Evolutionary conservation across 495 filamentous ascomycete genomes (phyloP).

Genomic region (Xylaria acuta): DNA sequence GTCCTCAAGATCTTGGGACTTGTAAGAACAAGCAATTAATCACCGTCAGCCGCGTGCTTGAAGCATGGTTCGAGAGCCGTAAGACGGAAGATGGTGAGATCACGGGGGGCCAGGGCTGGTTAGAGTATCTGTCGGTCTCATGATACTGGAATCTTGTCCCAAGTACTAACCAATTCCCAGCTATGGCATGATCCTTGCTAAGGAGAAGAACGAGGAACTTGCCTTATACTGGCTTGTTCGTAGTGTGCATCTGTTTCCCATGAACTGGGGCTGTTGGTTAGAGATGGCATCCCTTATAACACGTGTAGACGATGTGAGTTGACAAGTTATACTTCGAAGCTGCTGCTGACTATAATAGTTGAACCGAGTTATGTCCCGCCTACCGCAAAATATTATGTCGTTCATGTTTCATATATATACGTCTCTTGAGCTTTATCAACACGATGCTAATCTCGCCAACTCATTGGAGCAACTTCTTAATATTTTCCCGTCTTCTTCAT

Average conservation of each 20-base stretch:
- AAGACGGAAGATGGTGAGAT: conserved; percentile 61
- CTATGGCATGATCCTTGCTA: conserved; percentile 88
- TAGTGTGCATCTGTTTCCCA: conserved; percentile 85
- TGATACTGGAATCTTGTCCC: neutral
- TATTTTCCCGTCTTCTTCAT: conserved; percentile 86
- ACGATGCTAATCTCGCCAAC: conserved; percentile 71
- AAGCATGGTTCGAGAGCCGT: conserved; percentile 75
- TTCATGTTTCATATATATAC: conserved; percentile 91
- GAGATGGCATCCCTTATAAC: conserved; percentile 81
- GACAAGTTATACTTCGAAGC: neutral
- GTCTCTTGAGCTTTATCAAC: conserved; percentile 89
- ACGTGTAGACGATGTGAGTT: conserved; percentile 77
- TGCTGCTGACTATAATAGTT: conserved; percentile 45
- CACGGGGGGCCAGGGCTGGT: conserved; percentile 78
- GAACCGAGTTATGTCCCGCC: conserved; percentile 57
- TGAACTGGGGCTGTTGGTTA: conserved; percentile 97
- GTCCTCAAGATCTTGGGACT: conserved; percentile 83
- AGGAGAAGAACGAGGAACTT: conserved; percentile 84
- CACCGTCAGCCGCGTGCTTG: conserved; percentile 73
- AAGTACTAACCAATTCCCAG: conserved; percentile 26
- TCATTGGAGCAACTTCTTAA: conserved; percentile 75
- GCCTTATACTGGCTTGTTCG: conserved; percentile 82
- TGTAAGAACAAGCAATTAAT: conserved; percentile 84
- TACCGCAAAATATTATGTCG: conserved; percentile 91
- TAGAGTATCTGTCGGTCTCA: conserved; percentile 78